Conservation (phyloP, 1,284 basidiomycete species). For the Puccinia horiana region DNA sequence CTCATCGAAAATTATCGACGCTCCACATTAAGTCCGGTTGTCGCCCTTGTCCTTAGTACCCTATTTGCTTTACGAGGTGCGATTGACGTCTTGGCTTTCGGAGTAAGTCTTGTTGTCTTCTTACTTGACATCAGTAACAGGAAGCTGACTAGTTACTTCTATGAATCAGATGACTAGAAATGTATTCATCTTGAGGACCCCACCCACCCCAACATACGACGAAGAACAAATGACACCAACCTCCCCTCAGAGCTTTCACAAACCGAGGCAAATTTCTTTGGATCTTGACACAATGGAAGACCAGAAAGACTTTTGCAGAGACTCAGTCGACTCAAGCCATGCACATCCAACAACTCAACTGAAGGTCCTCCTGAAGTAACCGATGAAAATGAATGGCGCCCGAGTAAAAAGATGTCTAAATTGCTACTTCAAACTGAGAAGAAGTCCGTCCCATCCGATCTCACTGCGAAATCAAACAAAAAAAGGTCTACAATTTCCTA, state of each 20-base stretch:
- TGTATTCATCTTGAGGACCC: slow-evolving; percentile 32
- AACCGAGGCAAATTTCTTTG: not conserved
- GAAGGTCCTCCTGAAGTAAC: not conserved
- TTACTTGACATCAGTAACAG: not conserved
- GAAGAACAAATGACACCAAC: slow-evolving; percentile 12
- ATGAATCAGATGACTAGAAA: slow-evolving; percentile 28
- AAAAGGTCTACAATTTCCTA: not conserved
- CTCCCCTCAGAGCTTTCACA: slow-evolving; percentile 21
- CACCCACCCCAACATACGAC: not conserved
- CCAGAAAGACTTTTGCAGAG: not conserved
- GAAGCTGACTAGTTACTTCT: not conserved
- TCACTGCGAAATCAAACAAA: not conserved
- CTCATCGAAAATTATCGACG: slow-evolving; percentile 8
- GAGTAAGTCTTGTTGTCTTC: slow-evolving; percentile 18
- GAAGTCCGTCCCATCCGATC: no score
- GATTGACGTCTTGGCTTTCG: slow-evolving; percentile 35
- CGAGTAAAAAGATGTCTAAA: not conserved
- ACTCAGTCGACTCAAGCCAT: not conserved
- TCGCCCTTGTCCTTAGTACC: slow-evolving; percentile 6
- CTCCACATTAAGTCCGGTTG: not conserved
- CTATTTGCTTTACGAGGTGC: slow-evolving; percentile 33
- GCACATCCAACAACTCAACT: not conserved
- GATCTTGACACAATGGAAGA: not conserved
- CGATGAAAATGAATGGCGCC: not conserved
- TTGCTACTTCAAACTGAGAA: not conserved